phyloP scores from a whole-genome alignment of 345 rosid genomes.

The Lepidium africanum region DNA sequence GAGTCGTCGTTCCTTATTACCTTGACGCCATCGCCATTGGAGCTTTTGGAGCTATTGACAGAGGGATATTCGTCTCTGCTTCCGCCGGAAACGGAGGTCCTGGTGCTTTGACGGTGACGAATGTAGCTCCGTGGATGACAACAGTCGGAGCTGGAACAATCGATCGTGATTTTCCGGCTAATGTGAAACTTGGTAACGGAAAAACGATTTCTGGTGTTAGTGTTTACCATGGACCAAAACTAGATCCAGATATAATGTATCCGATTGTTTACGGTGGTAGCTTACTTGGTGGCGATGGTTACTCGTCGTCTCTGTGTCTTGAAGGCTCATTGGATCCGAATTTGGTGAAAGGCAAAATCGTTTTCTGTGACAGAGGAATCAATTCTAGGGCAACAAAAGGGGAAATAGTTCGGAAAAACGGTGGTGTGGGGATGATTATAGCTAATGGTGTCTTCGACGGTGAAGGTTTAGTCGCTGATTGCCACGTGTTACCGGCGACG shows the following conservation, averaged over 20 bases:
- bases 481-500: conserved; percentile 79
- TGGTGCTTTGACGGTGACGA: conserved; percentile 68
- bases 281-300: conserved; percentile 53
- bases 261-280: conserved; percentile 68
- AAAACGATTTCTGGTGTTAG: conserved; percentile 54
- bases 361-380: conserved; percentile 84
- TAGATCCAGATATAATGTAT: conserved; percentile 51
- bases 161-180: conserved; percentile 80
- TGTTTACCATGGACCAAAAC: conserved; percentile 54
- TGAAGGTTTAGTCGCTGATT: conserved; percentile 84
- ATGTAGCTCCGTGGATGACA: conserved; percentile 81
- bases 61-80: conserved; percentile 74
- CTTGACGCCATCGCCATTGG: conserved; percentile 92
- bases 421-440: conserved; percentile 85
- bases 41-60: conserved; percentile 67
- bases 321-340: conserved; percentile 71
- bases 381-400: conserved; percentile 85
- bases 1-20: conserved; percentile 80
- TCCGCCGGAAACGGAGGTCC: conserved; percentile 98
- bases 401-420: conserved; percentile 66
- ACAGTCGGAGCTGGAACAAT: conserved; percentile 85
- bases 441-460: conserved; percentile 89
- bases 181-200: conserved; percentile 68
- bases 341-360: conserved; percentile 59
- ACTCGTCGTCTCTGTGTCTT: conserved; percentile 68